phyloP scores from a whole-genome alignment of 2,329 filamentous ascomycete species.

The Paraphaeosphaeria sporulosa region DNA sequence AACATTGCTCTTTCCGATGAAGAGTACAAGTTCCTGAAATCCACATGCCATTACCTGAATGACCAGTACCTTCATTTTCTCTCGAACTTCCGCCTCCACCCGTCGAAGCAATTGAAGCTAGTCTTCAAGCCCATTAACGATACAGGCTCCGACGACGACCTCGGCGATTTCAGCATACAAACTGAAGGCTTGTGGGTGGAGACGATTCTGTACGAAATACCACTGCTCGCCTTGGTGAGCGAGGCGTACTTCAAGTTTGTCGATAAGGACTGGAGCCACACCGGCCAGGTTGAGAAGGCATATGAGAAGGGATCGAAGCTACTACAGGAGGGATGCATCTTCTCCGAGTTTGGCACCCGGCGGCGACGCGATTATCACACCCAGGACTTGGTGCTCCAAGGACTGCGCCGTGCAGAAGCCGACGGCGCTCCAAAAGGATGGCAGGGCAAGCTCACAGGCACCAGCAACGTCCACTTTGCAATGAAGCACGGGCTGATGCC shows the following conservation, averaged over 20 bases:
- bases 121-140: conserved; percentile 67
- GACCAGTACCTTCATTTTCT: conserved; percentile 82
- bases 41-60: conserved; percentile 81
- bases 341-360: conserved; percentile 93
- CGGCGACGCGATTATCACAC: conserved; percentile 92
- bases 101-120: conserved; percentile 78
- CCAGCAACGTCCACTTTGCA: conserved; percentile 95
- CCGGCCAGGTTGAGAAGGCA: conserved; percentile 84
- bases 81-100: conserved; percentile 79
- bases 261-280: conserved; percentile 90
- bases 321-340: conserved; percentile 81
- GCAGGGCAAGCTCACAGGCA: conserved; percentile 80
- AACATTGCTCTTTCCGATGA: conserved; percentile 80
- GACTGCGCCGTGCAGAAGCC: conserved; percentile 79
- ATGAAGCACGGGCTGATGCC: conserved; percentile 89
- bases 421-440: conserved; percentile 71
- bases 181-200: conserved; percentile 89
- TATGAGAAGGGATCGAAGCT: conserved; percentile 80
- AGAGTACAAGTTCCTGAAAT: conserved; percentile 80
- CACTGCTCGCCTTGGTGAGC: conserved; percentile 86
- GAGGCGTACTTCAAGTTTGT: conserved; percentile 98
- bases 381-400: conserved; percentile 88
- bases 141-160: conserved; percentile 67
- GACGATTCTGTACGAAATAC: conserved; percentile 98
- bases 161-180: conserved; percentile 78